These are phyloP conservation scores for Lojkania enalia DNA, from an alignment of 2,329 filamentous ascomycete species.

Conservation along the genomic window DNA sequence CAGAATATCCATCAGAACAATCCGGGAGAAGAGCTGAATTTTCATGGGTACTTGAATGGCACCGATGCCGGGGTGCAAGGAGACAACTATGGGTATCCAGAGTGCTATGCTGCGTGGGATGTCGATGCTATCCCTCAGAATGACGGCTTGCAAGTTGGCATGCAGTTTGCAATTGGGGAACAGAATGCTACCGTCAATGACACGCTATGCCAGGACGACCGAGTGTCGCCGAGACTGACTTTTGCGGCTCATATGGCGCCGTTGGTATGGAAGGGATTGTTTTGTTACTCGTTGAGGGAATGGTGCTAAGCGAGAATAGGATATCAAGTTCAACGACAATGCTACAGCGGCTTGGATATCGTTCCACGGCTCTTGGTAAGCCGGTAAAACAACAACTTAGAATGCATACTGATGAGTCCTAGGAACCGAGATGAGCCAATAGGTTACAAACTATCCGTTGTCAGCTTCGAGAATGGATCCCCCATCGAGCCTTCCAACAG, in stretches of 20 bases:
- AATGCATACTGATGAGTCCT: constrained; percentile 1
- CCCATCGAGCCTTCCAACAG: constrained; percentile 51
- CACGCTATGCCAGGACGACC: constrained; percentile 47
- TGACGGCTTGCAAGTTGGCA: constrained; percentile 48
- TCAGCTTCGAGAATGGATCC: constrained; percentile 52
- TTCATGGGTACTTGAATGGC: constrained; percentile 65
- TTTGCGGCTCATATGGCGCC: constrained; percentile 71
- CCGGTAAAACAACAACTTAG: background rate
- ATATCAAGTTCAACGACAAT: constrained; percentile 63
- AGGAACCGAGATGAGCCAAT: constrained; percentile 53
- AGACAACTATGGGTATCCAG: constrained; percentile 70
- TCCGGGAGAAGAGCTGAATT: constrained; percentile 75
- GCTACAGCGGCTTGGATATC: constrained; percentile 64
- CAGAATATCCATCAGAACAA: constrained; percentile 69
- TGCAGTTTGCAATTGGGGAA: constrained; percentile 54
- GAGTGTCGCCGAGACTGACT: constrained; percentile 56
- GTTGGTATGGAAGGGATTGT: too few relatives aligned
- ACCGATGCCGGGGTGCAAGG: constrained; percentile 48
- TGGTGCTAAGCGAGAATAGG: too few relatives aligned
- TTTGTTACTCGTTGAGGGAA: too few relatives aligned
- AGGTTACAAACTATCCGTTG: constrained; percentile 55
- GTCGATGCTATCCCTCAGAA: constrained; percentile 55
- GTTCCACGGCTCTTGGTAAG: constrained; percentile 71
- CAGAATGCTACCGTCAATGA: constrained; percentile 54
- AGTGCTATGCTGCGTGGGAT: constrained; percentile 69